Percentiles rank a stretch among this genome's conserved stretches.
These are phyloP conservation scores for Drechslerella coelobrocha DNA, from an alignment of 2,329 filamentous ascomycete species.

Conservation along the genomic window DNA sequence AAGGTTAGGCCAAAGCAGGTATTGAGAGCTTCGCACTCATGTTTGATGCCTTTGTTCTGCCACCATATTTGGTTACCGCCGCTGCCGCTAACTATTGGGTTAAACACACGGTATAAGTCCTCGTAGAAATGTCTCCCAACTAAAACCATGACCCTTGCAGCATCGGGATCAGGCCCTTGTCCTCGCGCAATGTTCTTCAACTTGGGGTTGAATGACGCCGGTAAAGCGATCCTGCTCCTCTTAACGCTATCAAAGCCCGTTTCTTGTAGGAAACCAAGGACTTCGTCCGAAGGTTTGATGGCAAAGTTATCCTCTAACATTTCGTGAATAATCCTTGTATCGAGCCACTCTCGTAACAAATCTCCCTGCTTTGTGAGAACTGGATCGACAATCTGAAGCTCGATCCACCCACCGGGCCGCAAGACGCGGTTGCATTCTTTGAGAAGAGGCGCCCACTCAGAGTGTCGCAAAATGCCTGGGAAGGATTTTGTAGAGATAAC, in stretches of 20 bases:
- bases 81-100: conserved; percentile 24
- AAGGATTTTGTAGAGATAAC: conserved; percentile 49
- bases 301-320: conserved; percentile 48
- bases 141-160: conserved; percentile 49
- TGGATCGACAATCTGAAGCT: conserved; percentile 50
- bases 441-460: conserved; percentile 43
- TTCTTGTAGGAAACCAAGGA: conserved; percentile 45
- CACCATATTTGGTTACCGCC: conserved; percentile 47
- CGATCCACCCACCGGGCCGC: conserved; percentile 49
- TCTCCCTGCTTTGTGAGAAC: conserved; percentile 48
- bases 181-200: conserved; percentile 36
- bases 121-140: conserved; percentile 50
- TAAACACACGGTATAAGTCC: conserved; percentile 48
- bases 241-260: conserved; percentile 50
- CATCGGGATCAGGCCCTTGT: conserved; percentile 47
- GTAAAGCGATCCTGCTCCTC: conserved; percentile 49
- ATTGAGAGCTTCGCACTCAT: conserved; percentile 49
- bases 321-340: conserved; percentile 40
- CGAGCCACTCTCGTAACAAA: conserved; percentile 46
- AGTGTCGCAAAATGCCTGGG: conserved; percentile 39
- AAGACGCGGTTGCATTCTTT: conserved; percentile 50
- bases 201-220: conserved; percentile 45
- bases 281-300: conserved; percentile 46
- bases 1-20: conserved; percentile 49
- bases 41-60: conserved; percentile 47